Conservation (phyloP, 2,329 filamentous ascomycete genomes). For the Aspergillus sp. region DNA sequence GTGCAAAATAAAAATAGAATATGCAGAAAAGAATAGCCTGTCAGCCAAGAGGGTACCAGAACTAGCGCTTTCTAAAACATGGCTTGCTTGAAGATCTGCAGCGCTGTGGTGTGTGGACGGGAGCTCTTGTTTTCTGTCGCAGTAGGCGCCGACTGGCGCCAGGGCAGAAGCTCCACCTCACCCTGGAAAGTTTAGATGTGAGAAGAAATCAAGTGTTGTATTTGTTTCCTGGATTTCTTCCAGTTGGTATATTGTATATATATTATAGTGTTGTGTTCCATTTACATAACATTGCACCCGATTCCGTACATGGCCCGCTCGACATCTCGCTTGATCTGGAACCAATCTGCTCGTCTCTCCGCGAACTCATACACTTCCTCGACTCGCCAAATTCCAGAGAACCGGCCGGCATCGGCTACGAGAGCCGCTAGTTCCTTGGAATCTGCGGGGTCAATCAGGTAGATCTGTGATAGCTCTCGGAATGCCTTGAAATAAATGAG, state of each 20-base stretch:
- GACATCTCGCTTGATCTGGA: conserved; percentile 80
- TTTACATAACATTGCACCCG: conserved; percentile 81
- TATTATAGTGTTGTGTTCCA: conserved; percentile 18
- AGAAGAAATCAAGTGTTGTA: background rate
- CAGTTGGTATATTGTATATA: conserved; percentile 17
- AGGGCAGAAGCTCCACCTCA: background rate
- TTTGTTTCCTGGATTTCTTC: conserved; percentile 8
- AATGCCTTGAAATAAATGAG: conserved; percentile 89
- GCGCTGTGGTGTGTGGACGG: background rate
- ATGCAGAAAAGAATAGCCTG: background rate
- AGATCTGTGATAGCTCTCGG: conserved; percentile 91
- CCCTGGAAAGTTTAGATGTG: background rate
- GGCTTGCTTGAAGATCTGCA: conserved; percentile 2
- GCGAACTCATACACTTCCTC: conserved; percentile 99
- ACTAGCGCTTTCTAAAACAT: conserved; percentile 1
- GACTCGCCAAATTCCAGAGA: conserved; percentile 86
- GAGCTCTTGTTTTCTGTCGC: conserved; percentile 10
- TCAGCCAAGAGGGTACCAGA: background rate
- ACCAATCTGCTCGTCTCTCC: conserved; percentile 92
- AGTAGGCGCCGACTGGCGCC: conserved; percentile 21
- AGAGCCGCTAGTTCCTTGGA: conserved; percentile 94
- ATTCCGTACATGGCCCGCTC: conserved; percentile 97
- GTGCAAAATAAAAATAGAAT: background rate
- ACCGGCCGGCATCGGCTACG: conserved; percentile 87
- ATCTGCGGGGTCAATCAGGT: conserved; percentile 81